These are phyloP conservation scores for Euphorbia celastroides DNA, from an alignment of 441 rosid genomes.

Conservation along the genomic window DNA sequence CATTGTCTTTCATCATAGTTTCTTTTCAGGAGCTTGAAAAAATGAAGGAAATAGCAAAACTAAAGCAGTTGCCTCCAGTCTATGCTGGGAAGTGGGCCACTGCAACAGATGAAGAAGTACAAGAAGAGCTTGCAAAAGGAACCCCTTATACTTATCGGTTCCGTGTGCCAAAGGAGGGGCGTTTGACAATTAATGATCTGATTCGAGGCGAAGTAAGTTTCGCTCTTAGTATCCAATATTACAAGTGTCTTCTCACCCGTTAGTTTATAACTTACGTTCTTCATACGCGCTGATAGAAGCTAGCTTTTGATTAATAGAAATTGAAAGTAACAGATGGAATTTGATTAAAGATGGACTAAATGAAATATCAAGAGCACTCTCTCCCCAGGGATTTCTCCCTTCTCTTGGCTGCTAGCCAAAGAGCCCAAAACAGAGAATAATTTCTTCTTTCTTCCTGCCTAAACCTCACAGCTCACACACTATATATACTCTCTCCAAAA, in stretches of 20 bases:
- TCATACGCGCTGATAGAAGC: too few relatives aligned
- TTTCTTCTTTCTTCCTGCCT: too few relatives aligned
- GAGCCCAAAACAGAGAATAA: too few relatives aligned
- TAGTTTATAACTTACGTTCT: not conserved
- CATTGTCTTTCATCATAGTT: conserved; percentile 11
- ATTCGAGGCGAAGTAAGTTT: conserved; percentile 81
- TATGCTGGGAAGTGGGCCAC: conserved; percentile 89
- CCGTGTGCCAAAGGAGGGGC: conserved; percentile 79
- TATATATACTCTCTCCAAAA: too few relatives aligned
- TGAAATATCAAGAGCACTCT: too few relatives aligned
- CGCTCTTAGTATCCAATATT: not conserved
- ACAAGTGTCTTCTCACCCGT: not conserved
- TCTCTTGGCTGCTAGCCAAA: too few relatives aligned
- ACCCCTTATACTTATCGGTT: conserved; percentile 79
- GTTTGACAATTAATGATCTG: conserved; percentile 70
- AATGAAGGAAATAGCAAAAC: conserved; percentile 79
- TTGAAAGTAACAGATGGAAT: too few relatives aligned
- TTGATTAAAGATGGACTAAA: too few relatives aligned
- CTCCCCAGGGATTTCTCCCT: too few relatives aligned
- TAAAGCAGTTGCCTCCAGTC: conserved; percentile 74
- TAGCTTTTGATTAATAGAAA: too few relatives aligned
- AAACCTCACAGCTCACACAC: too few relatives aligned
- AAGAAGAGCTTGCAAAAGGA: conserved; percentile 73
- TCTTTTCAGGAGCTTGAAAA: conserved; percentile 71
- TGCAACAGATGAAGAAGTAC: conserved; percentile 57